Conservation (phyloP, 2,329 filamentous ascomycete genomes). For the Penicillium sp. region DNA sequence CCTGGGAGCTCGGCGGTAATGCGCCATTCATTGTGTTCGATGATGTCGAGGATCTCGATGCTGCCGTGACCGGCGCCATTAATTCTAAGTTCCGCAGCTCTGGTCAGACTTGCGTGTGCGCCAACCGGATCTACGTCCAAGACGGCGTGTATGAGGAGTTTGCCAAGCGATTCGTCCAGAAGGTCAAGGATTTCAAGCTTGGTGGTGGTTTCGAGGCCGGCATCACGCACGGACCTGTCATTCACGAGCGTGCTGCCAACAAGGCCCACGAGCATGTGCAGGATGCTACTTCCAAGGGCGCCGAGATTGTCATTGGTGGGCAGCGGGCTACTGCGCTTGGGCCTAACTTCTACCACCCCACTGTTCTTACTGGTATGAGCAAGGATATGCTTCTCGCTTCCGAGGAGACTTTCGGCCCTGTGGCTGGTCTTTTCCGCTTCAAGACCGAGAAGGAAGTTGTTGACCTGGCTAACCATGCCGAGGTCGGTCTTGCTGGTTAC, state of each 20-base stretch:
- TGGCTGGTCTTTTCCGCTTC: constrained; percentile 87
- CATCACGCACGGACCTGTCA: constrained; percentile 50
- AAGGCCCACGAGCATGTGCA: constrained; percentile 79
- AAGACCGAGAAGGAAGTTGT: constrained; percentile 87
- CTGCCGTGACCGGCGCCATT: constrained; percentile 78
- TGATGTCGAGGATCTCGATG: constrained; percentile 78
- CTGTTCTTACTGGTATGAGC: constrained; percentile 83
- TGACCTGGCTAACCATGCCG: constrained; percentile 71
- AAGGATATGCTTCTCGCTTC: constrained; percentile 76
- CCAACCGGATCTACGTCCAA: constrained; percentile 57
- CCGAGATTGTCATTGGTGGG: constrained; percentile 71
- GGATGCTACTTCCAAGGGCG: constrained; percentile 76
- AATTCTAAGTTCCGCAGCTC: constrained; percentile 89
- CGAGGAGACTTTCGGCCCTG: constrained; percentile 95
- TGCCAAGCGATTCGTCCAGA: constrained; percentile 53
- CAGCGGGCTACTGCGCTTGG: constrained; percentile 72
- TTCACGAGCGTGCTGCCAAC: constrained; percentile 75
- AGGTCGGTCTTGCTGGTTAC: constrained; percentile 90
- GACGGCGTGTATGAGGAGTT: constrained; percentile 54
- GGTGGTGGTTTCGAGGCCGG: constrained; percentile 48
- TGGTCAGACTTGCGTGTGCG: constrained; percentile 92
- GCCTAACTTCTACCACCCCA: constrained; percentile 83
- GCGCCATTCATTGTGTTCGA: constrained; percentile 97
- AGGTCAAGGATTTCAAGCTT: constrained; percentile 51
- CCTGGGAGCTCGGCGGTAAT: constrained; percentile 91